Base-by-base conservation (phyloP, 2,329 filamentous ascomycete genomes). In the Xylariaceae sp. region DNA sequence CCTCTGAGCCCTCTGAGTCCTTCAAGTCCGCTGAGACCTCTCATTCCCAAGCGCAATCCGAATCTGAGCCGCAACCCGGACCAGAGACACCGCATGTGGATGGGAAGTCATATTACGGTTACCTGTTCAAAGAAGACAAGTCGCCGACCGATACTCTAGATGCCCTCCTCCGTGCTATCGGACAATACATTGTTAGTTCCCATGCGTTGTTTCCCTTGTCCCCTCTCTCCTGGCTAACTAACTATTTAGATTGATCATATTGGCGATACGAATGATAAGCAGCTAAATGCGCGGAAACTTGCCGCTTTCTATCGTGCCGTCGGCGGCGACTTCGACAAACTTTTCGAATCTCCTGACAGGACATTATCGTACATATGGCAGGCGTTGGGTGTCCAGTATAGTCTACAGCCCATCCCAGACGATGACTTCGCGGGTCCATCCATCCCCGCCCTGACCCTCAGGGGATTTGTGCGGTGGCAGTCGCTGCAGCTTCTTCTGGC, bases 391-490 rank as follows among this genome's bases (percentile, higher is more conserved):
- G 97, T 93, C 72, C 89, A 92, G 68, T 93, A 97, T 75, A 87
- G 86, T 53, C 80, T 97, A 34, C 60, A 62, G 15, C 89, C 95
- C 66, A 90, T 90, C 0, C 84, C 84, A 52, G 82, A 85, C 45
- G 82, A 87, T 67, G 84, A 90, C 63, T 97, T 89, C 72, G 82
- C 82, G 2, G 79, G 86, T 0, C 94, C 93, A 0, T 86, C 83
- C 0, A 82, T 97, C 48, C 94, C 94, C 0, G 90, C 92, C 11
- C 77, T 99, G 58, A 95, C 93, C 42, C 80, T 82, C 0, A 84
- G 85, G 69, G 94, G 94, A 47, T 99, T 96, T 73, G 89, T 93
- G 49, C 87, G 90, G 72, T 99, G 93, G 93, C 88, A 96, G 77
- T 91, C 90, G 0, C 89, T 97, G 57, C 91, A 97, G 75, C 82